These are phyloP conservation scores for Trichoderma arundinaceum DNA, from an alignment of 2,329 filamentous ascomycete genomes.

Conservation along the genomic window DNA sequence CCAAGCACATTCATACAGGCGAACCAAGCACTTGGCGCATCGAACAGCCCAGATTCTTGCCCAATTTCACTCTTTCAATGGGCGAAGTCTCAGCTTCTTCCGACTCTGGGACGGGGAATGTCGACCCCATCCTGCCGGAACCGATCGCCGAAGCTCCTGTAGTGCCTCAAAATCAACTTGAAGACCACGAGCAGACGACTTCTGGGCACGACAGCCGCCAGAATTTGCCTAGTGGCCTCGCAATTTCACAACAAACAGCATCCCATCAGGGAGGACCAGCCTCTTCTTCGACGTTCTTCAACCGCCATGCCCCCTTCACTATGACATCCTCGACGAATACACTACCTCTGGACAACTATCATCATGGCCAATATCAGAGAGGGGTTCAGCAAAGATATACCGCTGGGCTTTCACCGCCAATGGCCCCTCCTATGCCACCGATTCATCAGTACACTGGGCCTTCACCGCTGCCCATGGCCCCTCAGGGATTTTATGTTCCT, in stretches of 20 bases:
- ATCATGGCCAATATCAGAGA: constrained; percentile 47
- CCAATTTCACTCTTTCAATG: constrained; percentile 39
- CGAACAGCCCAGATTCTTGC: neutral
- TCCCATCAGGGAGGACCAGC: constrained; percentile 52
- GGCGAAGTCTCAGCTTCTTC: constrained; percentile 42
- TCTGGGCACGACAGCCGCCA: constrained; percentile 4
- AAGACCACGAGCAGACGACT: neutral
- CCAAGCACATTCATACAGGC: neutral
- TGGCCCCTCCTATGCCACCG: constrained; percentile 48
- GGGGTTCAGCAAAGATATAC: constrained; percentile 45
- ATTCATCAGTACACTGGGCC: constrained; percentile 51
- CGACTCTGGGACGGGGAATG: constrained; percentile 34
- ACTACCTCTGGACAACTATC: constrained; percentile 51
- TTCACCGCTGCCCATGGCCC: constrained; percentile 46
- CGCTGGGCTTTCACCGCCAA: constrained; percentile 45
- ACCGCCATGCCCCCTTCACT: constrained; percentile 49
- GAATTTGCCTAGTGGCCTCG: neutral
- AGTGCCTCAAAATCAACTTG: constrained; percentile 16
- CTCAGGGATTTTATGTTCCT: constrained; percentile 55
- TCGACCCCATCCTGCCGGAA: constrained; percentile 34
- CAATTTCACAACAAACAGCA: constrained; percentile 46
- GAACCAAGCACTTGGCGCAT: constrained; percentile 1
- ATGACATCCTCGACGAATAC: constrained; percentile 54
- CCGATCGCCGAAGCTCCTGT: constrained; percentile 4
- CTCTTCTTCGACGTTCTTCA: constrained; percentile 37